Conservation (phyloP, 192 early-diverging fungal species). For the Rhizophlyctis rosea region DNA sequence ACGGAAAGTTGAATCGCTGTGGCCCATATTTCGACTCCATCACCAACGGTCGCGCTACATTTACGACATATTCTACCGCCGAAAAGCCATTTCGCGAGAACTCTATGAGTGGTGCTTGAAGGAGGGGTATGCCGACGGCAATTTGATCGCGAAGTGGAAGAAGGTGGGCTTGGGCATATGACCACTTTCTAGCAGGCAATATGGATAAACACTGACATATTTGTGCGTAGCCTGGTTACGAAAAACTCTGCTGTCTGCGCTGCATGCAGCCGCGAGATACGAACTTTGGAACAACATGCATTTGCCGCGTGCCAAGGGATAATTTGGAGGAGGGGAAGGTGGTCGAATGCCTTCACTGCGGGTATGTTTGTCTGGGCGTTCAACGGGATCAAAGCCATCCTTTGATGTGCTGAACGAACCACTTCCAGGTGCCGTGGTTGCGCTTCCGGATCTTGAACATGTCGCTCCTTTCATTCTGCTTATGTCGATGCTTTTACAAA, state of each 20-base stretch:
- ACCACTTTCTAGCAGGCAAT: not conserved
- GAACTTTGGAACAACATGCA: conserved; percentile 95
- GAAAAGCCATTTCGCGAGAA: conserved; percentile 86
- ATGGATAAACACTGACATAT: not conserved
- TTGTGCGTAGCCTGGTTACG: conserved; percentile 74
- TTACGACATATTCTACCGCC: conserved; percentile 95
- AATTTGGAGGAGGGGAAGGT: conserved; percentile 87
- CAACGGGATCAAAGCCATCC: not conserved
- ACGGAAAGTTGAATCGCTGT: conserved; percentile 86
- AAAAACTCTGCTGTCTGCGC: conserved; percentile 94
- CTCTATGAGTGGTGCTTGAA: conserved; percentile 94
- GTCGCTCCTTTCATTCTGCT: too few species aligned
- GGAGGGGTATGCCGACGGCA: conserved; percentile 84
- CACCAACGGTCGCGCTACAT: conserved; percentile 97
- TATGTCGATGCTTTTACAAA: too few species aligned
- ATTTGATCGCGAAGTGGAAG: conserved; percentile 97
- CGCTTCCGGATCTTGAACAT: conserved; percentile 47
- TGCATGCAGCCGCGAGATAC: conserved; percentile 98
- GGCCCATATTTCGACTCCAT: conserved; percentile 94
- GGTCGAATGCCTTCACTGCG: conserved; percentile 93
- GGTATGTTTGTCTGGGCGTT: conserved; percentile 47
- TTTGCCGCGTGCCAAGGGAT: conserved; percentile 91
- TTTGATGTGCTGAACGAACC: not conserved
- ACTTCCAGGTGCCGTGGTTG: conserved; percentile 44
- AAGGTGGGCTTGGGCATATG: conserved; percentile 58